Base-by-base conservation (phyloP, 2,329 filamentous ascomycete genomes). In the Claviceps purpurea region DNA sequence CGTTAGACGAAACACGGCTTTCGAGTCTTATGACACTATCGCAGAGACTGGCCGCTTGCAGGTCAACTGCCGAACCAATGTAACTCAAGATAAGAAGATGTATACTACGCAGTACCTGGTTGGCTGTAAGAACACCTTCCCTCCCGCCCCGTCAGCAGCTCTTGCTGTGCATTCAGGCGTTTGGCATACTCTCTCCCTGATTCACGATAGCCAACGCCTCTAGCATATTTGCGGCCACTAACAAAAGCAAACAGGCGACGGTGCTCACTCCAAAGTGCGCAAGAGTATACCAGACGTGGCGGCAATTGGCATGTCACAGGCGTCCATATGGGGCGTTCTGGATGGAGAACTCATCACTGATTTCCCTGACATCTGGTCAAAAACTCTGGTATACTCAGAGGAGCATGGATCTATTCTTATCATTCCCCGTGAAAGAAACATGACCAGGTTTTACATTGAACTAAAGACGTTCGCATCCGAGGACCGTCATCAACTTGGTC, bases 341-440 rank as follows among this genome's bases (percentile, higher is more conserved):
- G 84, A 88, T 62, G 84, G 83, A 58, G 78, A 81, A 62, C 68
- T 87, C 10, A 78, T 84, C 44, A 87, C 84, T 7, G 75, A 87
- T 62, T 87, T 88, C 58, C 84, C 84, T 1, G 84, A 87, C 59
- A 77, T 87, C 48, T 87, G 83, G 82, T 84, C 79, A 64, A 87
- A 87, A 67, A 82, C 82, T 0, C 75, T 85, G 0, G 74, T 87
- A 7, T 82, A 83, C 57, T 83, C 80, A 2, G 78, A 86, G 55
- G 73, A 78, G 54, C 73, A 79, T 45, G 84, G 84, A 2, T 85
- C 83, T 0, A 80, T 87, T 46, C 72, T 88, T n/a, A 84, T 85
- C 63, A 83, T 87, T 50, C 85, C 85, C 4, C 77, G 84, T 41
- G 84, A 88, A 64, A 73, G 82, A 43, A 84, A 85, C 60, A 80